Evolutionary conservation across 2,329 filamentous ascomycete genomes (phyloP).

Genomic region (Colletotrichum sp.): DNA sequence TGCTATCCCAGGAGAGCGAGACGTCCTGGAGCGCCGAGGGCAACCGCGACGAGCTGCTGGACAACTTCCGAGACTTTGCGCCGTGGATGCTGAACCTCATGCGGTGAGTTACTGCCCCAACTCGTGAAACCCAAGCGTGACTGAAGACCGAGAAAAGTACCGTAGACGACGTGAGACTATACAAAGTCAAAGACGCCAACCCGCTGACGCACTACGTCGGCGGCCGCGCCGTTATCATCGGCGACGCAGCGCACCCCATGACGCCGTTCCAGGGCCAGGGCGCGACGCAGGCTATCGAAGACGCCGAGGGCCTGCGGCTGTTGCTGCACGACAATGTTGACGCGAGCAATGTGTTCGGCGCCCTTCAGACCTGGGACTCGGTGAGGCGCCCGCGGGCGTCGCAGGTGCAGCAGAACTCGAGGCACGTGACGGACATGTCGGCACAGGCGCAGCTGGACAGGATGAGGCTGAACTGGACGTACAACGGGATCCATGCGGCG

Average conservation of each 20-base stretch:
- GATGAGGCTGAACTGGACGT: constrained; percentile 16
- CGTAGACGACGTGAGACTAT: background rate
- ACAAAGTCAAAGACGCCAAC: constrained; percentile 37
- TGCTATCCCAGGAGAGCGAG: background rate
- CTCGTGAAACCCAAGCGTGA: no score
- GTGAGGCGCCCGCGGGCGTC: constrained; percentile 14
- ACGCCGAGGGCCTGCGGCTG: constrained; percentile 9
- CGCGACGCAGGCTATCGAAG: constrained; percentile 15
- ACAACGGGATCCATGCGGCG: constrained; percentile 10
- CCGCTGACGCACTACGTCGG: constrained; percentile 40
- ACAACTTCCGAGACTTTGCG: constrained; percentile 7
- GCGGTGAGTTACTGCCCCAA: background rate
- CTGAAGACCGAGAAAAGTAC: background rate
- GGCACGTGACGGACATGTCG: constrained; percentile 5
- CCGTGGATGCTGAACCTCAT: constrained; percentile 11
- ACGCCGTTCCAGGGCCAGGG: constrained; percentile 18
- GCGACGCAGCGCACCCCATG: constrained; percentile 20
- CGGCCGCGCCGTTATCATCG: constrained; percentile 11
- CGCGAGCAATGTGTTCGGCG: background rate
- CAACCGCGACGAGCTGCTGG: background rate
- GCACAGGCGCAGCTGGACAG: constrained; percentile 11
- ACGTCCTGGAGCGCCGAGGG: constrained; percentile 9
- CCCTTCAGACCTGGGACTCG: constrained; percentile 6
- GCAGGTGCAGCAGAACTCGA: constrained; percentile 17
- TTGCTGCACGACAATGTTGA: background rate